These are phyloP conservation scores for Acidomyces sp. DNA, from an alignment of 495 filamentous ascomycete species.

Conservation along the genomic window DNA sequence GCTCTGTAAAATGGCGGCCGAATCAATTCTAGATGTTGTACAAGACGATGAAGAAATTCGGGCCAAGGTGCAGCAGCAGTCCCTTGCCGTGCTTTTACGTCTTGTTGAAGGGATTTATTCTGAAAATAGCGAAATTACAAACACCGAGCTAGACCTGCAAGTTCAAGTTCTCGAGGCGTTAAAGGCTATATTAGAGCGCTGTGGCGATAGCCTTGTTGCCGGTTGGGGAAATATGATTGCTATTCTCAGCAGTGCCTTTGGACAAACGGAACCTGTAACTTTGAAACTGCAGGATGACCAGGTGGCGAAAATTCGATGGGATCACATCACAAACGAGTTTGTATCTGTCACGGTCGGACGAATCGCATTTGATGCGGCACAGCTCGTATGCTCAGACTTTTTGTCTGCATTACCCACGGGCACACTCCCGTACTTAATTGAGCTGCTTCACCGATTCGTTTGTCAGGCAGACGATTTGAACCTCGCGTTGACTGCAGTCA, in stretches of 20 bases:
- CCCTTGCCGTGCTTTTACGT: conserved; percentile 54
- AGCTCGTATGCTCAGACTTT: conserved; percentile 92
- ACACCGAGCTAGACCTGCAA: conserved; percentile 68
- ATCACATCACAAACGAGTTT: conserved; percentile 15
- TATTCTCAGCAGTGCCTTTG: conserved; percentile 73
- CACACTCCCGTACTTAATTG: conserved; percentile 70
- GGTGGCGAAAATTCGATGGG: conserved; percentile 20
- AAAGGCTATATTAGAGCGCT: conserved; percentile 72
- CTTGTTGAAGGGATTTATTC: conserved; percentile 40
- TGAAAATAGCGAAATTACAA: conserved; percentile 36
- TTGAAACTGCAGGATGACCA: conserved; percentile 12
- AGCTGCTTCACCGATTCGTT: conserved; percentile 78
- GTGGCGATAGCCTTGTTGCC: conserved; percentile 64
- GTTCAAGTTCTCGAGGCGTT: conserved; percentile 67
- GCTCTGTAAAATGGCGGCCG: conserved; percentile 32
- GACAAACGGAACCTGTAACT: conserved; percentile 19
- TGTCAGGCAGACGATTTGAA: conserved; percentile 85
- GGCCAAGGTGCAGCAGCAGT: conserved; percentile 50
- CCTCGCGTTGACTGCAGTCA: conserved; percentile 86
- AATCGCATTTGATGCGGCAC: conserved; percentile 72
- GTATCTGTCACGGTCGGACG: conserved; percentile 60
- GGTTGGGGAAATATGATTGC: conserved; percentile 81
- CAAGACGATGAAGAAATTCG: conserved; percentile 34
- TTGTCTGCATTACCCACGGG: conserved; percentile 61
- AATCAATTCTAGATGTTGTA: conserved; percentile 23